Percentiles rank a stretch among this genome's conserved stretches.
phyloP scores from a whole-genome alignment of 805 yeast species.

The Nakazawaea ambrosiae region DNA sequence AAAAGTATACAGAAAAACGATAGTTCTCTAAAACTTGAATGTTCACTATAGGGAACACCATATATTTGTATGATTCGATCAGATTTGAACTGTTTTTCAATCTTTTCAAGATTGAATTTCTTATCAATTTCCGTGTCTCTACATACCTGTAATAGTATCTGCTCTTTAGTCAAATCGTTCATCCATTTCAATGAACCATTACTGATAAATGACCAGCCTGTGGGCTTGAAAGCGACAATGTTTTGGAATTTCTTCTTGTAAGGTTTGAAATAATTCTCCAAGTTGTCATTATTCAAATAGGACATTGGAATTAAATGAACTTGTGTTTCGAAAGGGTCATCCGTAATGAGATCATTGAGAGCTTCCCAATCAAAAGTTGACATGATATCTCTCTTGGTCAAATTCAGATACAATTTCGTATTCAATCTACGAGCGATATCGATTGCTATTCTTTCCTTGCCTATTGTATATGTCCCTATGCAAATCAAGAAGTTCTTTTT shows the following conservation, averaged over 20 bases:
- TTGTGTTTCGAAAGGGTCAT: constrained; percentile 38
- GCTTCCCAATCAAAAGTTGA: constrained; percentile 37
- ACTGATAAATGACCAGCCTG: constrained; percentile 77
- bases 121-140: constrained; percentile 1
- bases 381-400: constrained; percentile 39
- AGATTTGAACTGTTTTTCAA: constrained; percentile 25
- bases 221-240: constrained; percentile 73
- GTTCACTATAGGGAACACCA: constrained; percentile 86
- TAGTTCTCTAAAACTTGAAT: constrained; percentile 82
- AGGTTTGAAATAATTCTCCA: constrained; percentile 43
- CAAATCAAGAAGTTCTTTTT: constrained; percentile 42
- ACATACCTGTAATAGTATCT: constrained; percentile 11
- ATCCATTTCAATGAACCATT: constrained; percentile 14
- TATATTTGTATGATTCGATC: constrained; percentile 38
- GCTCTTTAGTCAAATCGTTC: constrained; percentile 8
- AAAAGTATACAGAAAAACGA: constrained; percentile 53
- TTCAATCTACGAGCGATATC: constrained; percentile 45
- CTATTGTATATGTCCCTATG: constrained; percentile 88
- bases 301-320: constrained; percentile 74
- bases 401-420: constrained; percentile 49
- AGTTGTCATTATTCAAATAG: constrained; percentile 37
- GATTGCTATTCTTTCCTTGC: constrained; percentile 82
- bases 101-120: constrained; percentile 17
- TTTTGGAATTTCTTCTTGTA: constrained; percentile 43
- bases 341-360: constrained; percentile 32